phyloP scores from a whole-genome alignment of 1,284 basidiomycete species.

The Exsudoporus floridanus region DNA sequence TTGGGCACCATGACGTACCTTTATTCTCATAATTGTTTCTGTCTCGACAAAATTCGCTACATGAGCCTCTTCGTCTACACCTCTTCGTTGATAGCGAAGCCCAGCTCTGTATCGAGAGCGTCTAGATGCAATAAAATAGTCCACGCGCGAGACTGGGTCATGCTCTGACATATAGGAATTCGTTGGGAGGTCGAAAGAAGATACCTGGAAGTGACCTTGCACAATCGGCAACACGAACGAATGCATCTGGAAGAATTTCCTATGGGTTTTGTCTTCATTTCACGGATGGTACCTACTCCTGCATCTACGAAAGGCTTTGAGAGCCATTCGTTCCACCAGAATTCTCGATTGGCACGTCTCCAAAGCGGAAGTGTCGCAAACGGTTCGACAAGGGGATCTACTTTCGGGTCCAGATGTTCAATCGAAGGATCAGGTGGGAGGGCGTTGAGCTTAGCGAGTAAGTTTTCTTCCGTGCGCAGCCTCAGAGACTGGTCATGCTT shows the following conservation, averaged over 20 bases:
- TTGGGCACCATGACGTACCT: slow-evolving; percentile 45
- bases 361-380: slow-evolving; percentile 73
- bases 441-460: slow-evolving; percentile 60
- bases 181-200: slow-evolving; percentile 57
- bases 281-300: slow-evolving; percentile 48
- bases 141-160: slow-evolving; percentile 46
- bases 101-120: slow-evolving; percentile 91
- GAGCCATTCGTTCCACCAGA: slow-evolving; percentile 90
- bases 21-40: slow-evolving; percentile 81
- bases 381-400: slow-evolving; percentile 66
- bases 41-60: slow-evolving; percentile 94
- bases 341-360: slow-evolving; percentile 78
- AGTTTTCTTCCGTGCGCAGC: slow-evolving; percentile 51
- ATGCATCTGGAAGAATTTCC: slow-evolving; percentile 39
- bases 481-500: slow-evolving; percentile 67
- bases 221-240: slow-evolving; percentile 71
- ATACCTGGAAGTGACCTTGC: slow-evolving; percentile 71
- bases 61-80: slow-evolving; percentile 83
- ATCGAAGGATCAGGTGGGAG: slow-evolving; percentile 12
- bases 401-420: slow-evolving; percentile 38
- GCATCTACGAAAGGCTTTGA: slow-evolving; percentile 73
- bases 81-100: slow-evolving; percentile 92
- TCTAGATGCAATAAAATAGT: slow-evolving; percentile 78
- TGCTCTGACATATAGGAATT: slow-evolving; percentile 48
- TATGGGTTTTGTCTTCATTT: background rate